Evolutionary conservation across 257 asterid species (phyloP).

Genomic region (Orobanche coerulescens): DNA sequence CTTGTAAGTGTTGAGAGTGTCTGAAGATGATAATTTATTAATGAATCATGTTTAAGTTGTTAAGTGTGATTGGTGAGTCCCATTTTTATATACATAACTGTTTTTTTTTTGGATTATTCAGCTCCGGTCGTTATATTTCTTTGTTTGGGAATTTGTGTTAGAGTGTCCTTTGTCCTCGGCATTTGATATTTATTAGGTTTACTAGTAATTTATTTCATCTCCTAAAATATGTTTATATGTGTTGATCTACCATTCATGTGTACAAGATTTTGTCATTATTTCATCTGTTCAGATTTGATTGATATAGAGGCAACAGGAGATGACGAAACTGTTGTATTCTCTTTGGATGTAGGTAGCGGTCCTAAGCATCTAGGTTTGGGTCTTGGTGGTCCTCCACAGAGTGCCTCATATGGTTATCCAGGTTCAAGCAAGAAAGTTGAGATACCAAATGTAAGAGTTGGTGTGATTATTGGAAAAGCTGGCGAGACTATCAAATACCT

Average conservation of each 20-base stretch:
- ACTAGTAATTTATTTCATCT: background rate
- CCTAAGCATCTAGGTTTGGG: conserved; percentile 37
- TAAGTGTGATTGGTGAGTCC: background rate
- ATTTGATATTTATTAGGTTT: background rate
- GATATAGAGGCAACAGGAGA: background rate
- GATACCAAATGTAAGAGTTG: conserved; percentile 83
- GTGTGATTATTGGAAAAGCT: conserved; percentile 83
- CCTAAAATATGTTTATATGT: background rate
- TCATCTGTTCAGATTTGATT: background rate
- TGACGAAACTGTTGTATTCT: background rate
- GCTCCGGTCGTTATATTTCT: background rate
- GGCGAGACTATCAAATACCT: conserved; percentile 89
- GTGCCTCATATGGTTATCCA: conserved; percentile 52
- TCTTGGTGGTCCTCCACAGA: conserved; percentile 31
- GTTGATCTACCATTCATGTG: background rate
- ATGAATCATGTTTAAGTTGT: background rate
- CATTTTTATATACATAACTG: background rate
- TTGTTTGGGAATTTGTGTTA: background rate
- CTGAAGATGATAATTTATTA: background rate
- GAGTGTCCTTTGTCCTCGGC: background rate
- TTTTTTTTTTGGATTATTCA: background rate
- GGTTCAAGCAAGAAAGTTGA: conserved; percentile 63
- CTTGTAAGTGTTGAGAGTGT: background rate
- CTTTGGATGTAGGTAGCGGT: conserved; percentile 28
- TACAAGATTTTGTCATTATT: background rate